These are phyloP conservation scores for Rhinocladiella similis DNA, from an alignment of 2,329 filamentous ascomycete genomes.

Conservation along the genomic window DNA sequence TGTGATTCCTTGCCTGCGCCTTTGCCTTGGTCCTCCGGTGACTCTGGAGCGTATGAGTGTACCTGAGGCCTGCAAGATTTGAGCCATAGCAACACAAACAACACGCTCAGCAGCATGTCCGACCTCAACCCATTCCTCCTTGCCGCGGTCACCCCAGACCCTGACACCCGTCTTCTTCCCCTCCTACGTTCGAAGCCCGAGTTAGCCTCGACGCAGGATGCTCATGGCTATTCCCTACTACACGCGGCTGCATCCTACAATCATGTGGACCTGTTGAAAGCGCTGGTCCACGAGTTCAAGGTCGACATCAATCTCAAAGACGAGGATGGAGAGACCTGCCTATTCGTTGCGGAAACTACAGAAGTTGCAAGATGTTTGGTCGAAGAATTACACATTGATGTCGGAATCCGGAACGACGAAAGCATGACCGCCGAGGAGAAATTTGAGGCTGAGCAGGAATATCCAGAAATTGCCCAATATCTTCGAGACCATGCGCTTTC, in stretches of 20 bases:
- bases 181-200: slow-evolving; percentile 72
- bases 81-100: background rate
- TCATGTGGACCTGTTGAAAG: slow-evolving; percentile 75
- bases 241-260: slow-evolving; percentile 94
- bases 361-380: slow-evolving; percentile 77
- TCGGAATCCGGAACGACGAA: slow-evolving; percentile 66
- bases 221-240: slow-evolving; percentile 89
- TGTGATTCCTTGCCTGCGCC: background rate
- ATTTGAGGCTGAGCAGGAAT: slow-evolving; percentile 76
- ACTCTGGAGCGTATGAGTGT: background rate
- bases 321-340: slow-evolving; percentile 89
- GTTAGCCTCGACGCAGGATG: slow-evolving; percentile 79
- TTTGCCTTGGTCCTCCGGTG: background rate
- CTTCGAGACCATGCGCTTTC: slow-evolving; percentile 47
- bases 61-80: background rate
- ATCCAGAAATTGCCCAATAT: slow-evolving; percentile 72
- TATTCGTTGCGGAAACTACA: slow-evolving; percentile 85
- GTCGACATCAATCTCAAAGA: slow-evolving; percentile 81
- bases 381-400: slow-evolving; percentile 75
- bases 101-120: slow-evolving; percentile 9
- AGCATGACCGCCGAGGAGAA: slow-evolving; percentile 79
- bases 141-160: slow-evolving; percentile 69
- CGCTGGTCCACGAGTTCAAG: slow-evolving; percentile 72
- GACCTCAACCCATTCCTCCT: slow-evolving; percentile 66
- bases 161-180: slow-evolving; percentile 66